Conservation (phyloP, 192 early-diverging fungal species). For the Rhizoclosmatium globosum region DNA sequence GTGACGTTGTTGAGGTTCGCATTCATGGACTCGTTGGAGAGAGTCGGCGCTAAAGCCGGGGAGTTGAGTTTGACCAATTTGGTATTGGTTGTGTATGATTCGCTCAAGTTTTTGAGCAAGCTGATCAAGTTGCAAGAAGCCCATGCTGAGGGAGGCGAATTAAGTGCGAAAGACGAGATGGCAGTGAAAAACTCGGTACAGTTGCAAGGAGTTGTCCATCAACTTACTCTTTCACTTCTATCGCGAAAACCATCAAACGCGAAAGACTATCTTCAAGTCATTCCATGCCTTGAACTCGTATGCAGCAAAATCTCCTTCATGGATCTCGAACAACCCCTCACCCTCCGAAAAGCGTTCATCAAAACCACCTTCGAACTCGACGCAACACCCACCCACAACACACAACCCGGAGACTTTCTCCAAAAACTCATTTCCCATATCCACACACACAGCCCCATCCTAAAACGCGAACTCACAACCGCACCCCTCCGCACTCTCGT, state of each 20-base stretch:
- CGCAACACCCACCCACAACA: background rate
- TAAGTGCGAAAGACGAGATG: background rate
- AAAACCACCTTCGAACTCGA: background rate
- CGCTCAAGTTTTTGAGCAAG: conserved; percentile 8
- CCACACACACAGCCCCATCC: background rate
- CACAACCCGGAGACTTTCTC: background rate
- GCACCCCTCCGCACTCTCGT: background rate
- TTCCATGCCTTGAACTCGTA: background rate
- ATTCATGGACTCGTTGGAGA: conserved; percentile 3
- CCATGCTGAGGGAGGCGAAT: background rate
- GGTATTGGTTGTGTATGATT: background rate
- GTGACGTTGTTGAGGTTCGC: background rate
- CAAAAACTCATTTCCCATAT: background rate
- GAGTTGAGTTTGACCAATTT: background rate
- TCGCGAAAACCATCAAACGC: background rate
- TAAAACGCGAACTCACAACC: background rate
- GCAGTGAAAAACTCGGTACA: background rate
- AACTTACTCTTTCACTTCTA: background rate
- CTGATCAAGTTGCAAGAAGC: background rate
- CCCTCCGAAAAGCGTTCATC: background rate
- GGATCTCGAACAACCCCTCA: background rate
- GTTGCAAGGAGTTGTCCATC: background rate
- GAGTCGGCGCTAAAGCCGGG: background rate
- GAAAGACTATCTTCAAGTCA: background rate
- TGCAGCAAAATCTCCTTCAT: background rate